Evolutionary conservation across 805 yeast genomes (phyloP).

Genomic region (Zygoascus biomembranicola): DNA sequence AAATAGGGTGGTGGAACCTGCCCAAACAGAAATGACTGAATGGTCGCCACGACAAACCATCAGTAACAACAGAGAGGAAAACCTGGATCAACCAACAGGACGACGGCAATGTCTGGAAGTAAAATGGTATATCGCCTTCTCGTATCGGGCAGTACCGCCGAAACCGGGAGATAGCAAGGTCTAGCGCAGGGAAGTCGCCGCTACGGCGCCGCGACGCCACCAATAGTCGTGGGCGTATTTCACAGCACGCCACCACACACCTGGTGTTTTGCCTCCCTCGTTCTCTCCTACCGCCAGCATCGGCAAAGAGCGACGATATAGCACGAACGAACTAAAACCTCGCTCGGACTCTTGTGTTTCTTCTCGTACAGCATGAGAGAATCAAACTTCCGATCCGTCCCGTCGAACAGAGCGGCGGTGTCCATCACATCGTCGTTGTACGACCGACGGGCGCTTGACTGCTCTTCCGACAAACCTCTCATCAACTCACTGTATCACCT

Average conservation of each 20-base stretch:
- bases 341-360: too few relatives aligned
- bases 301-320: background rate
- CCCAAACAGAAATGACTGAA: too few relatives aligned
- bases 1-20: too few relatives aligned
- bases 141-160: too few relatives aligned
- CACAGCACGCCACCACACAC: background rate
- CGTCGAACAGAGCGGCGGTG: slow-evolving; percentile 84
- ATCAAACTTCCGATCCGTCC: slow-evolving; percentile 71
- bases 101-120: too few relatives aligned
- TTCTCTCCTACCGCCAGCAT: background rate
- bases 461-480: slow-evolving; percentile 80
- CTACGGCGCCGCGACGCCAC: background rate
- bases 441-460: slow-evolving; percentile 87
- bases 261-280: background rate
- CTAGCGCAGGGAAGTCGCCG: background rate
- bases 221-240: background rate
- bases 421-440: slow-evolving; percentile 82
- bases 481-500: slow-evolving; percentile 88
- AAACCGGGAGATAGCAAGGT: too few relatives aligned
- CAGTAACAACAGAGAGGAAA: too few relatives aligned
- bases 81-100: too few relatives aligned
- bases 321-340: too few relatives aligned
- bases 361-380: slow-evolving; percentile 59
- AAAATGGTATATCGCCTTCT: too few relatives aligned
- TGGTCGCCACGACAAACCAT: too few relatives aligned